Evolutionary conservation across 2,329 filamentous ascomycete genomes (phyloP).

Genomic region (Didymella pinodella): DNA sequence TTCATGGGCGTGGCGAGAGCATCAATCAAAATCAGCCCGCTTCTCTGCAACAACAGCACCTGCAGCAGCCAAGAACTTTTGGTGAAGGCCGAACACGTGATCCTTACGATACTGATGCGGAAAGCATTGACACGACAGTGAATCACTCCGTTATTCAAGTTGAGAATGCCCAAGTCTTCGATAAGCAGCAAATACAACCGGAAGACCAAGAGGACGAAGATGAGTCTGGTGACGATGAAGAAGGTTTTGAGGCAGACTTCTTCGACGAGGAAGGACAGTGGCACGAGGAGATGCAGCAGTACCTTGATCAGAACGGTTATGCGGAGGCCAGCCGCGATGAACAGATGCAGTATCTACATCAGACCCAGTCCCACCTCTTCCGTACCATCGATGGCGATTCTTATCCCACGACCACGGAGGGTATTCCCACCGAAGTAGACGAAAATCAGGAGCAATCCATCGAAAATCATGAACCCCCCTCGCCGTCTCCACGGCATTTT

Average conservation of each 20-base stretch:
- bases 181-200: constrained; percentile 16
- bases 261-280: background rate
- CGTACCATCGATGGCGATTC: constrained; percentile 39
- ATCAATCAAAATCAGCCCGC: constrained; percentile 25
- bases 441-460: constrained; percentile 20
- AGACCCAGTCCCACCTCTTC: constrained; percentile 11
- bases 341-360: constrained; percentile 12
- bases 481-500: constrained; percentile 23
- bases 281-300: background rate
- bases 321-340: constrained; percentile 7
- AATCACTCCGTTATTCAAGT: constrained; percentile 33
- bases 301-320: constrained; percentile 6
- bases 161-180: constrained; percentile 26
- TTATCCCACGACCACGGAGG: constrained; percentile 51
- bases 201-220: constrained; percentile 13
- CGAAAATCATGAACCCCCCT: constrained; percentile 17
- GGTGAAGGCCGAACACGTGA: constrained; percentile 32
- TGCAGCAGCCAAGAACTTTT: constrained; percentile 21
- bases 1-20: constrained; percentile 18
- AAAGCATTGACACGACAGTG: constrained; percentile 48
- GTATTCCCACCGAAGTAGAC: constrained; percentile 31
- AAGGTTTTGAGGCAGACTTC: constrained; percentile 11
- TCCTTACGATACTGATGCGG: constrained; percentile 50
- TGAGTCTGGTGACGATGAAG: constrained; percentile 24
- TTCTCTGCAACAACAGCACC: constrained; percentile 27